Base-by-base conservation (phyloP, 78 protist species). In the Planoprotostelium fungivorum region DNA sequence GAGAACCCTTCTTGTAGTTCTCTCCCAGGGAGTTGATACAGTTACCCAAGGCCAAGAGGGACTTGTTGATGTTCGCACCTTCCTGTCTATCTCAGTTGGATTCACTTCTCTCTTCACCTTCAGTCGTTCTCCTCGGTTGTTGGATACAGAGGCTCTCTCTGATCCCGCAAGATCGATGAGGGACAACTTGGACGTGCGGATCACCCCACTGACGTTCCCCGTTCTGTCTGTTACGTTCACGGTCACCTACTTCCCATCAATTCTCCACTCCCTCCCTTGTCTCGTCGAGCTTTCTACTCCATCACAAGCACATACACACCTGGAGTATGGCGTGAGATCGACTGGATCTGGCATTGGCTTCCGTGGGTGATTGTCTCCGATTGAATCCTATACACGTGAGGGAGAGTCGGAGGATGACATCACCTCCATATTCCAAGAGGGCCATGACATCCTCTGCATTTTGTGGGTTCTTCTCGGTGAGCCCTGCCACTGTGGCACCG, bases 251-350 rank as follows among this genome's bases (percentile, higher is more conserved):
- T 51, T 36, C 16, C n/a, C 37, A 36, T 85, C 87, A 85, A 16
- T 25, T 36, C 16, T 5, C 5, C 5, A 29, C 35, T 28, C 87
- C 35, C 63, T 92, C n/a, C n/a, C n/a, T n/a, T n/a, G n/a, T n/a
- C n/a, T n/a, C n/a, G n/a, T n/a, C n/a, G n/a, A n/a, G n/a, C n/a
- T n/a, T n/a, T n/a, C n/a, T n/a, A n/a, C n/a, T n/a, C n/a, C n/a
- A n/a, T n/a, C n/a, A n/a, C n/a, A n/a, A 92, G 0, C 51, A 86
- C 5, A 95, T 36, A 35, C 39, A 83, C 10, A 98, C 51, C 35
- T 92, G 97, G 29, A 98, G 38, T 1, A 99, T 97, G 0, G 99
- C 99, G 84, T 99, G 99, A 28, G 99, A 97, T 28, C 99, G 90
- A 5, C 97, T 94, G 28, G 98, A 94, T 0, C 36, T 35, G 0